Evolutionary conservation across 495 filamentous ascomycete genomes (phyloP).

Genomic region (Aspergillus ostianus): DNA sequence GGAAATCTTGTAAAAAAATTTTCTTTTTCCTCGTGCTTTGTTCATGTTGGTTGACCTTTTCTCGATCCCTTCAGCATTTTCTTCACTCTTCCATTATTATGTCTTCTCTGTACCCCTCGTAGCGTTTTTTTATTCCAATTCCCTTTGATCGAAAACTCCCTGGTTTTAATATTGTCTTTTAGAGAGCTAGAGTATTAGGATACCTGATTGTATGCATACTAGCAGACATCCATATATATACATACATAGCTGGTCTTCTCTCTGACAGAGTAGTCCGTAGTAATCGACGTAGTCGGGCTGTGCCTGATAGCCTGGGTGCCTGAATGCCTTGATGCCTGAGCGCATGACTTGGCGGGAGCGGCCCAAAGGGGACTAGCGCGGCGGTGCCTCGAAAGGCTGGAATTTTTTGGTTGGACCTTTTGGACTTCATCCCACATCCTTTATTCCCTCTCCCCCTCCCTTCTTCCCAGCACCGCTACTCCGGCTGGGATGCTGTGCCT

Average conservation of each 20-base stretch:
- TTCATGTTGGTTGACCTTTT: background rate
- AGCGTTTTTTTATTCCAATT: background rate
- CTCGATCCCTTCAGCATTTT: background rate
- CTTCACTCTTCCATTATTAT: background rate
- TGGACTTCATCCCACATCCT: conserved; percentile 11
- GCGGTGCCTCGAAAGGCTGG: conserved; percentile 5
- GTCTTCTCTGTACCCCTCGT: background rate
- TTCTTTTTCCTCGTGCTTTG: conserved; percentile 10
- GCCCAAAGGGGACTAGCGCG: conserved; percentile 12
- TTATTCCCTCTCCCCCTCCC: conserved; percentile 9
- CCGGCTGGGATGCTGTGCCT: conserved; percentile 23
- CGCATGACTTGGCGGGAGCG: background rate
- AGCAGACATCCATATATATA: background rate
- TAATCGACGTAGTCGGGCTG: background rate
- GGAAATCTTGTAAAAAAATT: conserved; percentile 2
- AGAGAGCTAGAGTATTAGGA: background rate
- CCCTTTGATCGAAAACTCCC: background rate
- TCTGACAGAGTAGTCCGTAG: background rate
- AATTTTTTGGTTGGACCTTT: conserved; percentile 17
- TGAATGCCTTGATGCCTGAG: conserved; percentile 3
- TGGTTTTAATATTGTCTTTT: background rate
- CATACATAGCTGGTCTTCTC: background rate
- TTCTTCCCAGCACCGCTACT: conserved; percentile 11
- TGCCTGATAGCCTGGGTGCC: conserved; percentile 7
- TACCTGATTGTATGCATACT: background rate